Evolutionary conservation across 2,329 filamentous ascomycete genomes (phyloP).

Genomic region (Colletotrichum aenigma): DNA sequence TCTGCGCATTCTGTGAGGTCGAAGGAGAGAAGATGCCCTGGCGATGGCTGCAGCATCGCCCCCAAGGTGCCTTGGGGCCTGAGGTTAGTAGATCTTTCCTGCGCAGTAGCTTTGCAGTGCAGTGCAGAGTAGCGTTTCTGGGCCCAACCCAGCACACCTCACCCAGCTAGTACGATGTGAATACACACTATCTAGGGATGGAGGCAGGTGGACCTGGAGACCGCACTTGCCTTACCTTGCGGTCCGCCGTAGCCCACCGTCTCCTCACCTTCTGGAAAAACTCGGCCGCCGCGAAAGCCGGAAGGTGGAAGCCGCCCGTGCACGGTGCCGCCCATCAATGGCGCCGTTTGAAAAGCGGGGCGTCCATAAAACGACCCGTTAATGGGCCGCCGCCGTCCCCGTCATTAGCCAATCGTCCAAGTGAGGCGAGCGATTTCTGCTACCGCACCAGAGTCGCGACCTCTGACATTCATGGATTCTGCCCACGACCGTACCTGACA

Average conservation of each 20-base stretch:
- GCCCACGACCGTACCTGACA: not conserved
- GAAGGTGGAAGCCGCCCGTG: not conserved
- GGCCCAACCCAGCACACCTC: not conserved
- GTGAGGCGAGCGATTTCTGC: conserved; percentile 17
- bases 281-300: conserved; percentile 14
- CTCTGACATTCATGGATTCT: not conserved
- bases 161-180: not conserved
- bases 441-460: not conserved
- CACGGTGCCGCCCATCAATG: not conserved
- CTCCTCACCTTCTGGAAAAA: conserved; percentile 21
- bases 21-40: not conserved
- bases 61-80: not conserved
- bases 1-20: not conserved
- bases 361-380: conserved; percentile 3
- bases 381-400: conserved; percentile 14
- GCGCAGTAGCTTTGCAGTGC: not conserved
- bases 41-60: not conserved
- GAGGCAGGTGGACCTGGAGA: not conserved
- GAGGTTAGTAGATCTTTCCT: not conserved
- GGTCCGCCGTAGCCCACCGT: not conserved
- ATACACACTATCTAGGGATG: not conserved
- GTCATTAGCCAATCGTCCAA: conserved; percentile 18
- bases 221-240: not conserved
- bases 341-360: conserved; percentile 17
- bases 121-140: not conserved